Evolutionary conservation across 495 filamentous ascomycete genomes (phyloP), one percentile per base, ranked within the genome.

Genomic region (Chaetomium tenue): DNA sequence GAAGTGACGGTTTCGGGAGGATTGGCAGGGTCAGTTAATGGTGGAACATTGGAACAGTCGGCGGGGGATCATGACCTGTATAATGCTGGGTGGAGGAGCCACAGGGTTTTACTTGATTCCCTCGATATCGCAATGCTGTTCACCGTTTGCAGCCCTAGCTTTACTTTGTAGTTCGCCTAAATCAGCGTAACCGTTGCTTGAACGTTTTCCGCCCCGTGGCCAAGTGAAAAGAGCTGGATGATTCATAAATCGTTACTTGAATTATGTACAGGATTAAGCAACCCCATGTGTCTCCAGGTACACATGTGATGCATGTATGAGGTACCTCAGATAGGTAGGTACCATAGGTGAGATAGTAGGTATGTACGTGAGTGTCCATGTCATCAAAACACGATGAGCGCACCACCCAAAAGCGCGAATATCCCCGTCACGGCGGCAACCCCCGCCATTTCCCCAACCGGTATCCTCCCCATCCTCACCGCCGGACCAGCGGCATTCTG

Each of bases 381-480:
- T 52, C 12, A 15, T 62, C 60, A 62, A 11, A 62, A 20, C 0
- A 13, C 13, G 6, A 62, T n/a, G 11, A 62, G 9, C 16, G 33
- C 53, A 15, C 58, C 46, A 0, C 64, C 64, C 15, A 66, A 46
- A 16, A 30, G 28, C 39, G 52, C 26, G 39, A 48, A 57, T 3
- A 58, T 20, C 12, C 53, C 37, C 22, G 64, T 58, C 1, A 56
- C 52, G 8, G 9, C 51, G 8, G 42, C 44, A 5, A 57, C 51
- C 13, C 26, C 30, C 11, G 51, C 3, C 15, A 67, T 33, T 6
- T 50, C 44, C 18, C 61, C 8, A 5, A 48, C 3, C 18, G 20
- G 12, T 20, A 25, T 8, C 46, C 9, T 18, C 33, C 20, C 5
- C 6, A 9, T 39, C n/a, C n/a, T n/a, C 30, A 46, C 2, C n/a